Percentiles rank a stretch among this genome's conserved stretches.
Evolutionary conservation across 1,284 basidiomycete genomes (phyloP).

Genomic region (Coniferiporia weirii): DNA sequence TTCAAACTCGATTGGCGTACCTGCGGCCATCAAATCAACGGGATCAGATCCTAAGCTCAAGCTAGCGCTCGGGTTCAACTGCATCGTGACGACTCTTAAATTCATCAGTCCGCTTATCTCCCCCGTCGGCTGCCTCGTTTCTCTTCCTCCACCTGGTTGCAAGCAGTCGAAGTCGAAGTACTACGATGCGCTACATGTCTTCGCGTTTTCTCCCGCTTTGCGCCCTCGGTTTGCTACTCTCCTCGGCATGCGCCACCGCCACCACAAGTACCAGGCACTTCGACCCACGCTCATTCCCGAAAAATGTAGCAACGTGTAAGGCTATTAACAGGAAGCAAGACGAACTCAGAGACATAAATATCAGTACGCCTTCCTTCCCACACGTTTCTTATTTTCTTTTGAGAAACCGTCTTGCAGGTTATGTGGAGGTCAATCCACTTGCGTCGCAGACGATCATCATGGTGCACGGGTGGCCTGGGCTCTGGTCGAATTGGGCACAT

Average conservation of each 20-base stretch:
- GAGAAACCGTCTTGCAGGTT: conserved; percentile 36
- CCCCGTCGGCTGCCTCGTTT: background rate
- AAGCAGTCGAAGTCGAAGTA: background rate
- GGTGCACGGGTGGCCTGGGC: conserved; percentile 70
- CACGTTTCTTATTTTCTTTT: background rate
- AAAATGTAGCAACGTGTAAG: conserved; percentile 33
- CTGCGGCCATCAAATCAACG: too few relatives aligned
- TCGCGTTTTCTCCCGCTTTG: background rate
- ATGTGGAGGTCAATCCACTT: conserved; percentile 54
- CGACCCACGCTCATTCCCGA: conserved; percentile 34
- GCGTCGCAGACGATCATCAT: conserved; percentile 50
- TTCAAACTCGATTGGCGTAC: too few relatives aligned
- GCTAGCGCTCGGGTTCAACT: background rate
- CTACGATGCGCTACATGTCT: background rate
- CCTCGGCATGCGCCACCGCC: background rate
- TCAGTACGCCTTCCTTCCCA: conserved; percentile 30
- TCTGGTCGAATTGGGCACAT: conserved; percentile 67
- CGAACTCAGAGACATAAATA: conserved; percentile 30
- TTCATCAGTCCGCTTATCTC: background rate
- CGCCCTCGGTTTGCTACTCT: background rate
- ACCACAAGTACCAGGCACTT: conserved; percentile 25
- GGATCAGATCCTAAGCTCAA: background rate
- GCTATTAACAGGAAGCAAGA: conserved; percentile 33
- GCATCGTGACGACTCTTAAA: background rate
- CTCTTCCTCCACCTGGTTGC: background rate